Base-by-base conservation (phyloP, 495 filamentous ascomycete genomes). In the Hypoxylon fragiforme region DNA sequence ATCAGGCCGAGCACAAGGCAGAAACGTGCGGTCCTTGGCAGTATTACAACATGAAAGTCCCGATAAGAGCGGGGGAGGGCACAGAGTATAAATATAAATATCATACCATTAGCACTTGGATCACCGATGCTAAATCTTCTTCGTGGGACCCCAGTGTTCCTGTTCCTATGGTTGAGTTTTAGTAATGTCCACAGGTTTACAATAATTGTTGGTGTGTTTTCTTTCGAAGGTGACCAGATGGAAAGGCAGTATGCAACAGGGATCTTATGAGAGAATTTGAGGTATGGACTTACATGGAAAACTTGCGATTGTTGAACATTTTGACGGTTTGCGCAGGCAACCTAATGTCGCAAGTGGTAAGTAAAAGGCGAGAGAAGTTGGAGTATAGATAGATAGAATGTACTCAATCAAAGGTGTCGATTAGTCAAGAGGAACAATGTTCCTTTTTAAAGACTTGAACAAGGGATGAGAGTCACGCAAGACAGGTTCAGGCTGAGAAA, bases 101-200 rank as follows among this genome's bases (percentile, higher is more conserved):
- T 20, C 68, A 56, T 69, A 81, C 78, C 78, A 60, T 76, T 81
- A 5, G 63, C 20, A 49, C 75, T 74, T 1, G 77, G 74, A 48
- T 81, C 78, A 37, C 70, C 70, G 15, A 75, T 74, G 44, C 78
- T 81, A 57, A 81, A 81, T 44, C 79, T 73, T 32, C 80, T 68
- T n/a, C 66, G 67, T 21, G 79, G 80, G 9, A 76, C 70, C 28
- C 80, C 80, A 36, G 80, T 80, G 59, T 77, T 75, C 47, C 79
- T 67, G 63, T 82, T 82, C 66, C 63, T 68, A n/a, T 54, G 19
- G 19, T 53, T 15, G 11, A 18, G 16, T 40, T 32, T 52, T 44
- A 61, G 52, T 32, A 50, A 36, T 15, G 26, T 52, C 39, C 21
- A 20, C 13, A 39, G 30, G 22, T 28, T 36, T n/a, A 31, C 38